Percentiles rank a stretch among this genome's conserved stretches.
These are phyloP conservation scores for Microbotryum lychnidis-dioicae DNA, from an alignment of 1,284 basidiomycete genomes.

Conservation along the genomic window DNA sequence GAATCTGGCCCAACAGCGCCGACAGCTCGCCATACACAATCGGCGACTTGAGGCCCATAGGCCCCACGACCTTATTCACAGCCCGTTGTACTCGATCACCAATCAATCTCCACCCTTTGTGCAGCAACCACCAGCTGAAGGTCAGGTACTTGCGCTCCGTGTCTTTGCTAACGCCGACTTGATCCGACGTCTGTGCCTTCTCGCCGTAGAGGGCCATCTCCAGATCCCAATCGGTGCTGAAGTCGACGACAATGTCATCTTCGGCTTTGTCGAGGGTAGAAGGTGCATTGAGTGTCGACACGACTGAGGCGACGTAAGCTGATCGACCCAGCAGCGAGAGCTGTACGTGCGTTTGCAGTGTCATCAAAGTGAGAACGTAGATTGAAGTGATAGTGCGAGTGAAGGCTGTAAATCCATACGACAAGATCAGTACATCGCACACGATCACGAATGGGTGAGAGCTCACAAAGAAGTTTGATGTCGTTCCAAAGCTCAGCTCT, in stretches of 20 bases:
- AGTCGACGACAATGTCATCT: background rate
- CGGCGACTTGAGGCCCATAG: conserved; percentile 67
- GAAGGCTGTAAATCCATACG: conserved; percentile 51
- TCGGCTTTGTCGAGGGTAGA: background rate
- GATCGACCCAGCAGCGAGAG: conserved; percentile 72
- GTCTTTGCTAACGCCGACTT: conserved; percentile 38
- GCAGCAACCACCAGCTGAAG: conserved; percentile 81
- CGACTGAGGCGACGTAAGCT: conserved; percentile 66
- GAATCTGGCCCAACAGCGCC: conserved; percentile 58
- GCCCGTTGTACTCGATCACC: conserved; percentile 60
- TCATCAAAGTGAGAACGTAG: conserved; percentile 70
- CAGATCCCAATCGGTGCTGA: conserved; percentile 30
- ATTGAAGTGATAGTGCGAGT: conserved; percentile 75
- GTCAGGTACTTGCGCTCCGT: conserved; percentile 71
- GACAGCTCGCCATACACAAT: conserved; percentile 60
- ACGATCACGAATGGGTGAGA: background rate
- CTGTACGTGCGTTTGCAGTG: conserved; percentile 72
- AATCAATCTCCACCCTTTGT: conserved; percentile 79
- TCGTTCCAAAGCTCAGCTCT: conserved; percentile 70
- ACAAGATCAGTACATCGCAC: background rate
- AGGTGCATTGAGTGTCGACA: conserved; percentile 32
- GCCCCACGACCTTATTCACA: conserved; percentile 70
- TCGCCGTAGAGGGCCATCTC: conserved; percentile 35
- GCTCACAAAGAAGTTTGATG: conserved; percentile 64
- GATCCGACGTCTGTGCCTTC: conserved; percentile 41